A percentile compares a stretch with the other conserved stretches of the same genome.
Evolutionary conservation across 176 grass and related monocot genomes (phyloP).

Genomic region (Eragrostis curvula): DNA sequence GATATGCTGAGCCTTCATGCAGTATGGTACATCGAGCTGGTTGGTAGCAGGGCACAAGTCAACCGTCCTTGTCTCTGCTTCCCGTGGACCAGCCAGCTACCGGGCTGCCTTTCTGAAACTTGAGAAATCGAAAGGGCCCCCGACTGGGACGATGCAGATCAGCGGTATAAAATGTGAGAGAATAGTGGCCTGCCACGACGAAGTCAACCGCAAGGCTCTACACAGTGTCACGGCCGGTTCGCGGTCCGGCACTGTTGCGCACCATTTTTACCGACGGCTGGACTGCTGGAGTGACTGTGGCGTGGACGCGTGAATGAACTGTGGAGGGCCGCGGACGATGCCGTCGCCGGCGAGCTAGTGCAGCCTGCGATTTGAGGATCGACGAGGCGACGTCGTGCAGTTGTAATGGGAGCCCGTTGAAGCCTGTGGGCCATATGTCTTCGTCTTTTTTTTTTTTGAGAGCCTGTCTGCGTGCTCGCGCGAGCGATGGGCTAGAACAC

Average conservation of each 20-base stretch:
- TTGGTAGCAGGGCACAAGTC: background rate
- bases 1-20: too few species aligned
- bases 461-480: too few species aligned
- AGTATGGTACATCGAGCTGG: background rate
- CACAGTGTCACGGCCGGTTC: too few species aligned
- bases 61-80: constrained; percentile 12
- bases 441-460: too few species aligned
- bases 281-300: too few species aligned
- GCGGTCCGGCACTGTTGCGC: too few species aligned
- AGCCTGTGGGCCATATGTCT: background rate
- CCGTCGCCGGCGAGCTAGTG: background rate
- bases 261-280: background rate
- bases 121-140: background rate
- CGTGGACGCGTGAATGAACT: background rate
- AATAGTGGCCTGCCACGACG: background rate
- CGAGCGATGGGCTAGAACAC: too few species aligned
- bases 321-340: too few species aligned
- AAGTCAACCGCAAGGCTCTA: background rate
- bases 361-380: too few species aligned
- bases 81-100: constrained; percentile 6
- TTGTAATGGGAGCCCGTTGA: background rate
- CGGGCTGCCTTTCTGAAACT: background rate
- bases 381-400: too few species aligned
- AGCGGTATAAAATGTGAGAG: background rate
- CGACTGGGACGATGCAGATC: background rate